phyloP scores from a whole-genome alignment of 305 asterid species.

The Nicotiana rustica region DNA sequence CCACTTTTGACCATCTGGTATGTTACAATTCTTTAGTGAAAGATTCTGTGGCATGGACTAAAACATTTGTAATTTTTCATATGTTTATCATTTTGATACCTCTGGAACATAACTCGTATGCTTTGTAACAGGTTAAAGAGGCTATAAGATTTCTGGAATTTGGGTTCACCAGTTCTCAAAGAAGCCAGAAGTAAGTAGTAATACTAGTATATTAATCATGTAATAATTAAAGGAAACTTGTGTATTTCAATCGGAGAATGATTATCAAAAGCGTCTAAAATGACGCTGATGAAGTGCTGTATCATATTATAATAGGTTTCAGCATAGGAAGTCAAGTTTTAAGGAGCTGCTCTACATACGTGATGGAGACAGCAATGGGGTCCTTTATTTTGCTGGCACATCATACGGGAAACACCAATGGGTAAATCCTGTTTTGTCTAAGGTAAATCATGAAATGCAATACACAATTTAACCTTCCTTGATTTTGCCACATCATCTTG shows the following conservation, averaged over 20 bases:
- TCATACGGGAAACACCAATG: constrained; percentile 94
- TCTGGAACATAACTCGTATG: constrained; percentile 25
- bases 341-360: constrained; percentile 94
- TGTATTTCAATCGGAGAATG: not conserved
- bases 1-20: constrained; percentile 69
- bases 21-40: constrained; percentile 36
- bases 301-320: constrained; percentile 60
- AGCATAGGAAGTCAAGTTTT: constrained; percentile 85
- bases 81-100: constrained; percentile 23
- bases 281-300: constrained; percentile 36
- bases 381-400: constrained; percentile 88
- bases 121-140: constrained; percentile 73
- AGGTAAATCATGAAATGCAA: constrained; percentile 56
- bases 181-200: constrained; percentile 63
- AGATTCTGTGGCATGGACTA: constrained; percentile 22
- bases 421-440: constrained; percentile 89
- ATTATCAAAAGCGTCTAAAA: constrained; percentile 1
- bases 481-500: constrained; percentile 16
- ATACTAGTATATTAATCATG: not conserved
- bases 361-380: constrained; percentile 95
- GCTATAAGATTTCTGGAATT: constrained; percentile 68
- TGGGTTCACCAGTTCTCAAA: constrained; percentile 54
- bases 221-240: not conserved
- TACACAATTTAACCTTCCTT: constrained; percentile 10
- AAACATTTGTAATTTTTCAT: not conserved